Percentiles rank a stretch among this genome's conserved stretches.
Conservation (phyloP, 192 early-diverging fungal genomes). For the Fimicolochytrium jonesii region DNA sequence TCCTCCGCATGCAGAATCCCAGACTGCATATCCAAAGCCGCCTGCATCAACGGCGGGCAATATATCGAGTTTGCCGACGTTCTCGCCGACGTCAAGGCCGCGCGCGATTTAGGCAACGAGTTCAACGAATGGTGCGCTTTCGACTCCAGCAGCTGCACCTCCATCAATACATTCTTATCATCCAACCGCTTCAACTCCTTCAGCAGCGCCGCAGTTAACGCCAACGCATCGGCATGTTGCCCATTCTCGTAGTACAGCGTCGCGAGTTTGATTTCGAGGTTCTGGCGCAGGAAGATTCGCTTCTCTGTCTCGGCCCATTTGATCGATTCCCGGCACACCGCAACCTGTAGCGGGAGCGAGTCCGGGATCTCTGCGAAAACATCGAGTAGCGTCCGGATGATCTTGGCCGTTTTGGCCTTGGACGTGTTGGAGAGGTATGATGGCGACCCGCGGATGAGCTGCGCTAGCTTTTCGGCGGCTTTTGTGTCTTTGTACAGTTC, state of each 20-base stretch:
- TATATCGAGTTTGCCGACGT: slow-evolving; percentile 97
- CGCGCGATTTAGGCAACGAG: slow-evolving; percentile 91
- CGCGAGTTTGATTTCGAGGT: slow-evolving; percentile 88
- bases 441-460: slow-evolving; percentile 74
- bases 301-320: slow-evolving; percentile 90
- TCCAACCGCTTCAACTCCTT: slow-evolving; percentile 98
- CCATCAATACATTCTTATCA: slow-evolving; percentile 97
- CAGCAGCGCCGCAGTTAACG: slow-evolving; percentile 75
- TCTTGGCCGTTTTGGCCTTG: slow-evolving; percentile 95
- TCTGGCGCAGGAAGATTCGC: slow-evolving; percentile 91
- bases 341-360: slow-evolving; percentile 84
- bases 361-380: slow-evolving; percentile 83
- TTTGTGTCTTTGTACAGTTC: slow-evolving; percentile 66
- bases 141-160: slow-evolving; percentile 95
- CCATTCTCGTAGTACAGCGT: slow-evolving; percentile 89
- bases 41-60: slow-evolving; percentile 95
- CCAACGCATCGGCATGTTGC: slow-evolving; percentile 89
- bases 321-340: slow-evolving; percentile 89
- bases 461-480: slow-evolving; percentile 72
- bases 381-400: slow-evolving; percentile 83
- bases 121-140: slow-evolving; percentile 87
- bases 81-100: slow-evolving; percentile 92
- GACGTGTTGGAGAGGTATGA: slow-evolving; percentile 76
- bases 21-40: slow-evolving; percentile 93
- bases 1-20: slow-evolving; percentile 97